Percentiles rank a stretch among this genome's conserved stretches.
Evolutionary conservation across 352 stramenopile genomes (phyloP).

Genomic region (Globisporangium parvum): DNA sequence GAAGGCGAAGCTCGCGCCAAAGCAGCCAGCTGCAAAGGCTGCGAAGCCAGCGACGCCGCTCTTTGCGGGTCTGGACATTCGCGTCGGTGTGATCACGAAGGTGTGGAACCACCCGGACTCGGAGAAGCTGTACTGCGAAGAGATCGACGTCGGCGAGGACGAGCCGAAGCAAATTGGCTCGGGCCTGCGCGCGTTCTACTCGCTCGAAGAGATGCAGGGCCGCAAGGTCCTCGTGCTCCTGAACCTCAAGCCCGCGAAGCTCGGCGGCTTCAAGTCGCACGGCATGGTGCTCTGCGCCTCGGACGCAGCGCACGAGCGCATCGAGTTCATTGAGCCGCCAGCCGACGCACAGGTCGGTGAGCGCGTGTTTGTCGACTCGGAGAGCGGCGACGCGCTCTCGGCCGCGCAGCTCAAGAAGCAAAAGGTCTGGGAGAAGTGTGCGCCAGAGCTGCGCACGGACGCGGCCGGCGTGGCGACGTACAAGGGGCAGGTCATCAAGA

Average conservation of each 20-base stretch:
- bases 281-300: slow-evolving; percentile 97
- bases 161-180: slow-evolving; percentile 93
- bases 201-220: slow-evolving; percentile 92
- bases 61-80: slow-evolving; percentile 76
- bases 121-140: slow-evolving; percentile 97
- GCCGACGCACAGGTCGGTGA: slow-evolving; percentile 90
- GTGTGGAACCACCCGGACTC: slow-evolving; percentile 83
- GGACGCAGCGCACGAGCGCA: slow-evolving; percentile 81
- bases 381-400: slow-evolving; percentile 65
- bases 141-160: slow-evolving; percentile 97
- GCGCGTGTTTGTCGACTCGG: slow-evolving; percentile 82
- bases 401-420: slow-evolving; percentile 85
- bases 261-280: slow-evolving; percentile 95
- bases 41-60: slow-evolving; percentile 53
- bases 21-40: slow-evolving; percentile 27
- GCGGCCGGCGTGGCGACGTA: slow-evolving; percentile 66
- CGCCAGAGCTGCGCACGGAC: slow-evolving; percentile 63
- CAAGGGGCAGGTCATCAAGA: slow-evolving; percentile 73
- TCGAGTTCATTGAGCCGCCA: slow-evolving; percentile 94
- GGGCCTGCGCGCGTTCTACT: slow-evolving; percentile 94
- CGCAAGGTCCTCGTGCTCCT: slow-evolving; percentile 95
- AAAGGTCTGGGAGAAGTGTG: slow-evolving; percentile 80
- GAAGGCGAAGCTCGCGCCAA: slow-evolving; percentile 42
- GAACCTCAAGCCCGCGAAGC: slow-evolving; percentile 97
- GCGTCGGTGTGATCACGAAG: slow-evolving; percentile 74